These are phyloP conservation scores for Zoysia japonica DNA, from an alignment of 176 grass and related monocot species.

Conservation along the genomic window DNA sequence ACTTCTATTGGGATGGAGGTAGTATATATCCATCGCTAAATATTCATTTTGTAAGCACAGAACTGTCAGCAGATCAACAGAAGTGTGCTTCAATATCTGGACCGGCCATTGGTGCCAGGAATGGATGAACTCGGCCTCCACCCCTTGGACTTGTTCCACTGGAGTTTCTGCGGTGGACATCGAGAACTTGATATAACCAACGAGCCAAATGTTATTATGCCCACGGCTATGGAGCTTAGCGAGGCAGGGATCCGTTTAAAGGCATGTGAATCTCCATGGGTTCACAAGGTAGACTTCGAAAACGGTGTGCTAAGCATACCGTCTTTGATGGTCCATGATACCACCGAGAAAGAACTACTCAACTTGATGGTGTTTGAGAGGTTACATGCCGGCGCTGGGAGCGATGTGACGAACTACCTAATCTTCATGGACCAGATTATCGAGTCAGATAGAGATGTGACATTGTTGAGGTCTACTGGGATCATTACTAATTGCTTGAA, in stretches of 20 bases:
- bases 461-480: constrained; percentile 35
- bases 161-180: background rate
- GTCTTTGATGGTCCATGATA: constrained; percentile 27
- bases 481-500: background rate
- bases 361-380: constrained; percentile 67
- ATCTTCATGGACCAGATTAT: constrained; percentile 71
- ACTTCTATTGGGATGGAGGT: too few species aligned
- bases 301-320: constrained; percentile 40
- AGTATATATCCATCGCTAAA: too few species aligned
- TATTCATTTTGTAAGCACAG: background rate
- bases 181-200: too few species aligned
- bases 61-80: background rate
- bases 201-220: background rate
- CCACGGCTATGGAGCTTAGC: constrained; percentile 42
- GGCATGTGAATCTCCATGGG: constrained; percentile 11
- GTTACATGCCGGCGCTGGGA: constrained; percentile 35
- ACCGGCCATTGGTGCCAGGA: fast-evolving
- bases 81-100: background rate
- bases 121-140: background rate
- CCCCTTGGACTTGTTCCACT: background rate
- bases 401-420: constrained; percentile 46
- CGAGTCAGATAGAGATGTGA: constrained; percentile 51
- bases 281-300: constrained; percentile 42
- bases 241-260: constrained; percentile 60
- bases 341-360: constrained; percentile 48